A percentile compares a stretch with the other conserved stretches of the same genome.
Evolutionary conservation across 2,329 filamentous ascomycete species (phyloP).

Genomic region (Cordyceps cateniannulata): DNA sequence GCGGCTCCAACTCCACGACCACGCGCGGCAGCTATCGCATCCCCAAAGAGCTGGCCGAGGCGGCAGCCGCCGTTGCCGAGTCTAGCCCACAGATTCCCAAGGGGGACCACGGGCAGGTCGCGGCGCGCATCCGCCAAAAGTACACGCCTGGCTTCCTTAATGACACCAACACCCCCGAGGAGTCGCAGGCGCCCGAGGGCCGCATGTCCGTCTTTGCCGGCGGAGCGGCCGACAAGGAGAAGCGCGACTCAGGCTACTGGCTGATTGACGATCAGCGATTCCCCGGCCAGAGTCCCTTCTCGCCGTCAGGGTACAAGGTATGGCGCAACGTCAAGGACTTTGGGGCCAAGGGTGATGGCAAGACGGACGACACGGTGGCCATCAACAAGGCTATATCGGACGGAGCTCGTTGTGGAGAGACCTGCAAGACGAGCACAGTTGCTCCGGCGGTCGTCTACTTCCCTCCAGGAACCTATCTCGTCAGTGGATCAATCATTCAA

Average conservation of each 20-base stretch:
- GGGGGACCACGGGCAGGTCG: no score
- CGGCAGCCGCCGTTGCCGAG: no score
- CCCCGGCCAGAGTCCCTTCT: not conserved
- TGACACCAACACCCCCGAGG: not conserved
- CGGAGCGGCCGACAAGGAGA: not conserved
- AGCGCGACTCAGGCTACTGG: not conserved
- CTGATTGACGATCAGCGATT: not conserved
- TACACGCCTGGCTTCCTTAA: not conserved
- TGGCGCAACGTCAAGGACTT: slow-evolving; percentile 74
- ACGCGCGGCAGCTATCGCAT: no score
- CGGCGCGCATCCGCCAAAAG: not conserved
- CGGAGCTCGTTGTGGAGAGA: slow-evolving; percentile 27
- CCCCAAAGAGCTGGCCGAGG: no score
- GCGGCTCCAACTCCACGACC: no score
- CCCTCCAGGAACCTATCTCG: slow-evolving; percentile 17
- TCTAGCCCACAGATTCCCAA: no score
- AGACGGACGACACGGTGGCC: slow-evolving; percentile 47
- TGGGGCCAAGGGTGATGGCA: slow-evolving; percentile 60
- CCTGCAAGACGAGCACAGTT: slow-evolving; percentile 18
- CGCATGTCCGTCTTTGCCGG: not conserved
- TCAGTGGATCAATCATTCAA: slow-evolving; percentile 12
- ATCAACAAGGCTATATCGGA: slow-evolving; percentile 40
- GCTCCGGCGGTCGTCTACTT: slow-evolving; percentile 17
- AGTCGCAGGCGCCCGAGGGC: not conserved
- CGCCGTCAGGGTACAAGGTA: slow-evolving; percentile 29